phyloP scores from a whole-genome alignment of 2,329 filamentous ascomycete species.

The Pseudocercospora fijiensis region DNA sequence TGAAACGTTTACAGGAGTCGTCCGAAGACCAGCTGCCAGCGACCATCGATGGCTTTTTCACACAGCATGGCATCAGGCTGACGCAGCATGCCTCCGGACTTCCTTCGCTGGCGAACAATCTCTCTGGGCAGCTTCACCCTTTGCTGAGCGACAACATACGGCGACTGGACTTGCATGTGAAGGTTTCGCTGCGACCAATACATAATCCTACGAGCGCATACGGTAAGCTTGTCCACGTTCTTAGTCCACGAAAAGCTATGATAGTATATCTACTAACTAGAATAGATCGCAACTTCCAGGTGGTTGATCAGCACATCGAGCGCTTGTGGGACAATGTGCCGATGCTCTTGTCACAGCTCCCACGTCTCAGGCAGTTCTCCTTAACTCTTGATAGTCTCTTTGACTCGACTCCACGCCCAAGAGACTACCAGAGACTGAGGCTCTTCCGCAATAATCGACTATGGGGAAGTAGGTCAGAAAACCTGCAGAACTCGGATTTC shows the following conservation, averaged over 20 bases:
- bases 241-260: background rate
- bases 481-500: slow-evolving; percentile 9
- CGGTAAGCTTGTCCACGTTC: background rate
- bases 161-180: slow-evolving; percentile 11
- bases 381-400: slow-evolving; percentile 15
- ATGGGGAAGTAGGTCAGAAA: slow-evolving; percentile 4
- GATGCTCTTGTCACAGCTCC: slow-evolving; percentile 4
- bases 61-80: slow-evolving; percentile 10
- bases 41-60: slow-evolving; percentile 13
- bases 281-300: slow-evolving; percentile 10
- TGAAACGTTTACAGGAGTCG: slow-evolving; percentile 14
- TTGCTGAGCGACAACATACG: slow-evolving; percentile 13
- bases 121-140: slow-evolving; percentile 12
- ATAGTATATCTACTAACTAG: background rate
- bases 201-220: background rate
- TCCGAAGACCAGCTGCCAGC: slow-evolving; percentile 11
- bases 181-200: slow-evolving; percentile 13
- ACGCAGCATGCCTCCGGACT: slow-evolving; percentile 10
- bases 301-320: slow-evolving; percentile 10
- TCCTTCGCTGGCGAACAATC: slow-evolving; percentile 1
- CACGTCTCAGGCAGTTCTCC: slow-evolving; percentile 6
- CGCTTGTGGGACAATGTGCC: background rate
- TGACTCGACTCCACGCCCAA: slow-evolving; percentile 14
- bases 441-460: background rate
- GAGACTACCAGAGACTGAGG: slow-evolving; percentile 13